A percentile compares a stretch with the other conserved stretches of the same genome.
Evolutionary conservation across 371 early-diverging fungal genomes (phyloP).

Genomic region (Saksenaea vasiformis): DNA sequence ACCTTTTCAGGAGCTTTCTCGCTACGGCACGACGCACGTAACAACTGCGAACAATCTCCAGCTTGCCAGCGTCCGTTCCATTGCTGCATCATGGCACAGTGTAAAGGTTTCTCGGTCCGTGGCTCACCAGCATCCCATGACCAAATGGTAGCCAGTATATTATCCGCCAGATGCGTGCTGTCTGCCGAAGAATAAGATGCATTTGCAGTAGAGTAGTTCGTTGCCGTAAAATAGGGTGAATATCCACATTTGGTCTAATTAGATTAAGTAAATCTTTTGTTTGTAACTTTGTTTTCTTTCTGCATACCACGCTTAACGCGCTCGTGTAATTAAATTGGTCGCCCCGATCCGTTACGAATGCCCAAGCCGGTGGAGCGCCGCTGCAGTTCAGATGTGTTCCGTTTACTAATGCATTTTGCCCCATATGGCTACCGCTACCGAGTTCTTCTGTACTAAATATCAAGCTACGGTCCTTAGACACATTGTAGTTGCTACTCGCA

Average conservation of each 20-base stretch:
- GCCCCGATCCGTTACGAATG: conserved; percentile 17
- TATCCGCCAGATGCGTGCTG: conserved; percentile 21
- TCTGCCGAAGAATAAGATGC: conserved; percentile 13
- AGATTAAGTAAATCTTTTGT: background rate
- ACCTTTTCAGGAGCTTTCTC: conserved; percentile 21
- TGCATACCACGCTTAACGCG: conserved; percentile 25
- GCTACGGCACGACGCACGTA: conserved; percentile 33
- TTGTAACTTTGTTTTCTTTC: too few species aligned
- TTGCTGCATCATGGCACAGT: conserved; percentile 29
- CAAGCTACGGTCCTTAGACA: conserved; percentile 15
- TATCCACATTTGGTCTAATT: conserved; percentile 34
- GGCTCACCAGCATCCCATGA: conserved; percentile 49
- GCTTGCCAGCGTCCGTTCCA: conserved; percentile 39
- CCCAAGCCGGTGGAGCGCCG: conserved; percentile 15
- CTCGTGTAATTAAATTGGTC: conserved; percentile 15
- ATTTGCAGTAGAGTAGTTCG: conserved; percentile 19
- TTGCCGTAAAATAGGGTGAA: conserved; percentile 33
- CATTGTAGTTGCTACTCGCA: conserved; percentile 12
- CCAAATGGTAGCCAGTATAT: conserved; percentile 40
- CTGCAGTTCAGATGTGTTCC: background rate
- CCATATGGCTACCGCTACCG: conserved; percentile 11
- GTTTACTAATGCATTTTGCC: conserved; percentile 3
- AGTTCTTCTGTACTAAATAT: conserved; percentile 22
- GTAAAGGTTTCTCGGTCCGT: conserved; percentile 1
- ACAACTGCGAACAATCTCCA: conserved; percentile 25